These are phyloP conservation scores for Fusarium sp. DNA, from an alignment of 2,329 filamentous ascomycete species.

Conservation along the genomic window DNA sequence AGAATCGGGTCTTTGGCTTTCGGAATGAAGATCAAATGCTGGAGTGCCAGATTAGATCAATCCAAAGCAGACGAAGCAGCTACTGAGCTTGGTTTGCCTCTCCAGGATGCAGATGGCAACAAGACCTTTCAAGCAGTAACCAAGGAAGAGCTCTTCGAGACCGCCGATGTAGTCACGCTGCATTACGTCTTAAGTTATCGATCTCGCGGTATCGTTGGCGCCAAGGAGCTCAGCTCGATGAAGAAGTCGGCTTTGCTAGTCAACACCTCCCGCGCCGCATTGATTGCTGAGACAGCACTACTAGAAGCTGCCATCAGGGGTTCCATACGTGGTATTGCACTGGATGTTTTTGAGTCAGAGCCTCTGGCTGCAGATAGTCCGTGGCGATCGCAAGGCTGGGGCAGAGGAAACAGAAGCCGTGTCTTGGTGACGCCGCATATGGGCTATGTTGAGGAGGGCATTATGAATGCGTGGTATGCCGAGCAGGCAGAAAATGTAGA, in stretches of 20 bases:
- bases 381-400: slow-evolving; percentile 1
- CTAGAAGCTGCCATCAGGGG: neutral
- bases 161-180: slow-evolving; percentile 9
- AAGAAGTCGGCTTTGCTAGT: slow-evolving; percentile 6
- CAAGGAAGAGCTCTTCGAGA: slow-evolving; percentile 9
- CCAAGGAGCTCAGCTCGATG: neutral
- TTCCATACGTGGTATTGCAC: neutral
- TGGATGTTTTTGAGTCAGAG: neutral
- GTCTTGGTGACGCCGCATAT: slow-evolving; percentile 6
- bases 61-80: slow-evolving; percentile 59
- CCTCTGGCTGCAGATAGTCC: neutral
- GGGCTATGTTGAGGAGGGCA: slow-evolving; percentile 8
- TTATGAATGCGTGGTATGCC: slow-evolving; percentile 12
- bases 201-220: neutral
- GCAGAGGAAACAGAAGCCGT: neutral
- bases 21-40: slow-evolving; percentile 7
- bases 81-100: neutral
- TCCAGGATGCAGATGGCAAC: neutral
- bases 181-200: slow-evolving; percentile 11
- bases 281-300: slow-evolving; percentile 1
- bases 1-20: slow-evolving; percentile 4
- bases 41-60: neutral
- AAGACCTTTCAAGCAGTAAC: slow-evolving; percentile 8
- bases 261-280: slow-evolving; percentile 2
- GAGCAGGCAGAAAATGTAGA: slow-evolving; percentile 16